Base-by-base conservation (phyloP, 2,329 filamentous ascomycete species). In the Pseudomassariella vexata region DNA sequence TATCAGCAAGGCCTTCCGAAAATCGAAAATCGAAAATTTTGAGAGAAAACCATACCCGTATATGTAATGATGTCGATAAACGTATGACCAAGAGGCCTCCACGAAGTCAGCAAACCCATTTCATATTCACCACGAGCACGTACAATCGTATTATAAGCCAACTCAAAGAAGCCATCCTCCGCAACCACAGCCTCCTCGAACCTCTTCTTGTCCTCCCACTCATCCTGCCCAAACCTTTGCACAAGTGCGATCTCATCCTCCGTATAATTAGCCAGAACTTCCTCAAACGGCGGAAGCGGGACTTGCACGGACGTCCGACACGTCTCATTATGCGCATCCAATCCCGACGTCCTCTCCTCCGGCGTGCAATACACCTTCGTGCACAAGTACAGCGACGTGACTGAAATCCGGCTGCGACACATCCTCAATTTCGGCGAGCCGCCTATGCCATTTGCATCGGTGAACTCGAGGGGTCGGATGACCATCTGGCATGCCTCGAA, bases 61-160 rank as follows among this genome's bases (percentile, higher is more conserved):
- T 3, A 44, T 14, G 6, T 45, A 42, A 35, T 68, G 65, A 19
- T 55, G 40, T 1, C 35, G 28, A 14, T 51, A 45, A 2, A 59
- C 55, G 37, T 65, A 63, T 22, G 48, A 36, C 1, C 51, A 46
- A 19, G 57, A 52, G 20, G 17, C 6, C 8, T 19, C 19, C 11
- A 9, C 17, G 28, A 22, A 19, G 12, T n/a, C 12, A 23, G 19
- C 7, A 16, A 21, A 17, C 8, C 14, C 19, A 21, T 3, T 18
- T 14, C 4, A 28, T 12, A 12, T 27, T 9, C 16, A 20, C 1
- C 9, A 10, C 9, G 28, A 3, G 5, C 3, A 35, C 45, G 52
- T 37, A 49, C 60, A 37, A 68, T 43, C 5, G 65, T 66, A 28
- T 59, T 55, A 37, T 53, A 56, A 44, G 61, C 59, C 1, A 52